Conservation (phyloP, 352 stramenopile genomes). For the Phytophthora sojae region DNA sequence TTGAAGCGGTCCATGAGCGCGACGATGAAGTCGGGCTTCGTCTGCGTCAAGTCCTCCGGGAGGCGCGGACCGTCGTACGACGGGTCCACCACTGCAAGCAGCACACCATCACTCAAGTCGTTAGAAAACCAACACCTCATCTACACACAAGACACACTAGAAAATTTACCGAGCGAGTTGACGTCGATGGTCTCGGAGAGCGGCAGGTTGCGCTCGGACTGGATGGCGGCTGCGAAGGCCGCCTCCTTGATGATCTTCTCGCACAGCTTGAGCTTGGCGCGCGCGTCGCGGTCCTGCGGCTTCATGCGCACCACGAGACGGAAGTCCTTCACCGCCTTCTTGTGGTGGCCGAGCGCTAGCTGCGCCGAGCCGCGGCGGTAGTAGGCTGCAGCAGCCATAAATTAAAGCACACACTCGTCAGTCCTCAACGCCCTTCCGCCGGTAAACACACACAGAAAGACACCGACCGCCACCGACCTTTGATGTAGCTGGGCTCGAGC, state of each 20-base stretch:
- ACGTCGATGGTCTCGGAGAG: slow-evolving; percentile 95
- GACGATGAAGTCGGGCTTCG: slow-evolving; percentile 88
- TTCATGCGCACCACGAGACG: slow-evolving; percentile 95
- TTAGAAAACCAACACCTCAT: not conserved
- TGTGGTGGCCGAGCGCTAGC: slow-evolving; percentile 96
- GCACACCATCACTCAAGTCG: not conserved
- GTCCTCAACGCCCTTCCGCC: not conserved
- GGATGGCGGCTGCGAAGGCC: slow-evolving; percentile 97
- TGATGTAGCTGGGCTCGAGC: slow-evolving; percentile 96
- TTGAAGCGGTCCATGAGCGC: slow-evolving; percentile 97
- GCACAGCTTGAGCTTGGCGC: slow-evolving; percentile 95
- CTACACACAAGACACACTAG: slow-evolving; percentile 1
- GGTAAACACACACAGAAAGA: not conserved
- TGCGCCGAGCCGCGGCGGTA: slow-evolving; percentile 97
- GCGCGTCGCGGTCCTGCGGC: slow-evolving; percentile 94
- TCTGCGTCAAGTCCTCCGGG: slow-evolving; percentile 58
- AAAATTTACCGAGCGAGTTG: slow-evolving; percentile 65
- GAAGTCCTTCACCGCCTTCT: slow-evolving; percentile 98
- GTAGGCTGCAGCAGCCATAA: slow-evolving; percentile 76
- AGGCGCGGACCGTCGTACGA: slow-evolving; percentile 84
- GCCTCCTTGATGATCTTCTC: slow-evolving; percentile 97
- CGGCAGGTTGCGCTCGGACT: slow-evolving; percentile 93
- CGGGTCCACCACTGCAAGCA: slow-evolving; percentile 69
- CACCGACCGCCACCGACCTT: slow-evolving; percentile 63
- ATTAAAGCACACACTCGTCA: not conserved